A percentile compares a stretch with the other conserved stretches of the same genome.
These are phyloP conservation scores for Podospora pseudocomata DNA, from an alignment of 495 filamentous ascomycete genomes.

Conservation along the genomic window DNA sequence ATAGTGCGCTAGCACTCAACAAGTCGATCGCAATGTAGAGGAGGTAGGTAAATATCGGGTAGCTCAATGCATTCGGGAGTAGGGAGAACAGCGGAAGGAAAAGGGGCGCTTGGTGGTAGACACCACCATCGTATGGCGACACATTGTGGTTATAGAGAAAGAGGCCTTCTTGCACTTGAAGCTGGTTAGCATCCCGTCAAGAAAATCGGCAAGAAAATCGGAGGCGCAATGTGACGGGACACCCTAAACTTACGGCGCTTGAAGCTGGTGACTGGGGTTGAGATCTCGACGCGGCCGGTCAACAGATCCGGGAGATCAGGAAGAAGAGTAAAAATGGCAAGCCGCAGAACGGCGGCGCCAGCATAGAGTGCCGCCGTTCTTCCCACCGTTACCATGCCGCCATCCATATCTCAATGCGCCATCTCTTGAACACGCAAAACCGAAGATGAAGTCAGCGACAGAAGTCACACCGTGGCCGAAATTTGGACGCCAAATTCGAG, in stretches of 20 bases:
- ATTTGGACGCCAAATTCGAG: conserved; percentile 13
- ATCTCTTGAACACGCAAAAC: conserved; percentile 20
- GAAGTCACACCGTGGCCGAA: conserved; percentile 7
- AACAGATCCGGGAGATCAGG: conserved; percentile 82
- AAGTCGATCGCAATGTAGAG: conserved; percentile 82
- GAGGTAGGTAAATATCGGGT: conserved; percentile 69
- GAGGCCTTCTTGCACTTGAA: conserved; percentile 85
- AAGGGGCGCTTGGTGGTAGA: conserved; percentile 95
- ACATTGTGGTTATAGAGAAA: conserved; percentile 96
- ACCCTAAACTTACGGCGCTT: conserved; percentile 69
- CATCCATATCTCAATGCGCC: conserved; percentile 44
- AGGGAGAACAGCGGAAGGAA: conserved; percentile 87
- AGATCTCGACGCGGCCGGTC: conserved; percentile 90
- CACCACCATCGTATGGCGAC: conserved; percentile 94
- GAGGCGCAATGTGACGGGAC: not conserved
- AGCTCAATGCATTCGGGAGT: conserved; percentile 61
- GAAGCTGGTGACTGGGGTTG: conserved; percentile 95
- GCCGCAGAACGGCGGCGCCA: conserved; percentile 71
- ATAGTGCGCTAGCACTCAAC: conserved; percentile 76
- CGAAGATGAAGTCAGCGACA: not conserved
- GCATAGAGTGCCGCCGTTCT: conserved; percentile 72
- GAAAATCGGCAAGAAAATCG: not conserved
- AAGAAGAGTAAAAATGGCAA: conserved; percentile 75
- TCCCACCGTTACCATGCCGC: conserved; percentile 46
- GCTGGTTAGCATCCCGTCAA: conserved; percentile 10